Conservation (phyloP, 305 asterid genomes). For the Lippia alba region DNA sequence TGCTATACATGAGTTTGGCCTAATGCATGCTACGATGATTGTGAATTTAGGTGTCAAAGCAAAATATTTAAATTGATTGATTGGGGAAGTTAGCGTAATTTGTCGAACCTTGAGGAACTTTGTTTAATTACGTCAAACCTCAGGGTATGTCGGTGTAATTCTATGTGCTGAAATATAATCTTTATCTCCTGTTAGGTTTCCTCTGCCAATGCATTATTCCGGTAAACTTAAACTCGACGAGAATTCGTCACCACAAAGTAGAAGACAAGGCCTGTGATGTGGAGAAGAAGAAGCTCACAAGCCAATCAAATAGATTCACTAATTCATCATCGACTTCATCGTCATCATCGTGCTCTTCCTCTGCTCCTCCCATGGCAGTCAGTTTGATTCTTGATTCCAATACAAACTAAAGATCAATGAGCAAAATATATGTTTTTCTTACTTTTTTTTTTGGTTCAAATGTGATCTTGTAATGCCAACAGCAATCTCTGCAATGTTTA, state of each 20-base stretch:
- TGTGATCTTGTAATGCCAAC: conserved; percentile 25
- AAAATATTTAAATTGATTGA: too few relatives aligned
- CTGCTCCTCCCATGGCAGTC: conserved; percentile 29
- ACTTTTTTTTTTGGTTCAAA: background rate
- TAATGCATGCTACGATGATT: too few relatives aligned
- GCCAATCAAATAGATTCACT: conserved; percentile 45
- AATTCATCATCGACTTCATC: conserved; percentile 46
- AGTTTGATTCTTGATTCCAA: conserved; percentile 37
- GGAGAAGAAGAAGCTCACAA: conserved; percentile 51
- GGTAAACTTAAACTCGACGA: conserved; percentile 56
- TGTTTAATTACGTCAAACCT: too few relatives aligned
- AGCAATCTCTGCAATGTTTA: conserved; percentile 30
- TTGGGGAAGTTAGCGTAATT: too few relatives aligned
- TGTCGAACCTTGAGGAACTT: too few relatives aligned
- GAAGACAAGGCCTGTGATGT: conserved; percentile 45
- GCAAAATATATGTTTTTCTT: conserved; percentile 1
- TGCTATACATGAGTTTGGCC: too few relatives aligned
- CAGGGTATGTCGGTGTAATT: background rate
- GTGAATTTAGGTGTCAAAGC: too few relatives aligned
- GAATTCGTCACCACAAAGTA: conserved; percentile 49
- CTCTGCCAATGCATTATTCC: conserved; percentile 64
- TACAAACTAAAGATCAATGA: conserved; percentile 37
- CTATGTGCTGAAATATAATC: too few relatives aligned
- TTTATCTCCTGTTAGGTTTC: conserved; percentile 44
- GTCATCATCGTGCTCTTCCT: conserved; percentile 40